Evolutionary conservation across 192 early-diverging fungal species (phyloP).

Genomic region (Diversispora eburnea): DNA sequence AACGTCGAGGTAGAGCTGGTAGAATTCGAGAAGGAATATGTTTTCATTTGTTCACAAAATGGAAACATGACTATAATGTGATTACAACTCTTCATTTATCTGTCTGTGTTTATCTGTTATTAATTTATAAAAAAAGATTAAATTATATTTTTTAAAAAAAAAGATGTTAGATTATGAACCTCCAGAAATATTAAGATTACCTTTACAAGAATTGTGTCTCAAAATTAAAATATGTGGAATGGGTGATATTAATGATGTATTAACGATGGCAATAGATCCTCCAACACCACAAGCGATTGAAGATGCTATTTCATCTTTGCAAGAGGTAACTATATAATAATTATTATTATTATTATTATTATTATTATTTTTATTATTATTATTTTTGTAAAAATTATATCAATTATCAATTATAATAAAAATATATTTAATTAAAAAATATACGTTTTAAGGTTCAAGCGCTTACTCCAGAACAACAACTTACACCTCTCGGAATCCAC

Average conservation of each 20-base stretch:
- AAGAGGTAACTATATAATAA: slow-evolving; percentile 49
- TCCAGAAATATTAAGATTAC: slow-evolving; percentile 79
- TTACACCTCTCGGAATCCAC: slow-evolving; percentile 72
- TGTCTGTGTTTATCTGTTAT: neutral
- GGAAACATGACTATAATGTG: slow-evolving; percentile 45
- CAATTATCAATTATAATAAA: neutral
- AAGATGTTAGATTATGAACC: slow-evolving; percentile 59
- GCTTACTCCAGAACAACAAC: slow-evolving; percentile 45
- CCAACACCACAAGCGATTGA: slow-evolving; percentile 59
- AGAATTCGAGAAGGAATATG: slow-evolving; percentile 72
- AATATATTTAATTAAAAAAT: too few species aligned
- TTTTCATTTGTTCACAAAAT: slow-evolving; percentile 64
- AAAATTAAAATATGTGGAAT: slow-evolving; percentile 65
- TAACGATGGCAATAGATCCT: slow-evolving; percentile 64
- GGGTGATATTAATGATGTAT: slow-evolving; percentile 51
- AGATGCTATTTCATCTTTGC: slow-evolving; percentile 57
- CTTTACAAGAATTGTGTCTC: slow-evolving; percentile 81
- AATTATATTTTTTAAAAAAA: slow-evolving; percentile 17
- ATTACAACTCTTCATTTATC: neutral
- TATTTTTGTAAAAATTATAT: slow-evolving; percentile 1
- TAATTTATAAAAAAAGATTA: slow-evolving; percentile 6
- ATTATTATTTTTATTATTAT: neutral
- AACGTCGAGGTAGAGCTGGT: slow-evolving; percentile 82
- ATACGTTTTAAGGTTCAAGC: slow-evolving; percentile 32
- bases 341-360: neutral